phyloP scores from a whole-genome alignment of 1,284 basidiomycete genomes.

The Rhizoctonia solani region DNA sequence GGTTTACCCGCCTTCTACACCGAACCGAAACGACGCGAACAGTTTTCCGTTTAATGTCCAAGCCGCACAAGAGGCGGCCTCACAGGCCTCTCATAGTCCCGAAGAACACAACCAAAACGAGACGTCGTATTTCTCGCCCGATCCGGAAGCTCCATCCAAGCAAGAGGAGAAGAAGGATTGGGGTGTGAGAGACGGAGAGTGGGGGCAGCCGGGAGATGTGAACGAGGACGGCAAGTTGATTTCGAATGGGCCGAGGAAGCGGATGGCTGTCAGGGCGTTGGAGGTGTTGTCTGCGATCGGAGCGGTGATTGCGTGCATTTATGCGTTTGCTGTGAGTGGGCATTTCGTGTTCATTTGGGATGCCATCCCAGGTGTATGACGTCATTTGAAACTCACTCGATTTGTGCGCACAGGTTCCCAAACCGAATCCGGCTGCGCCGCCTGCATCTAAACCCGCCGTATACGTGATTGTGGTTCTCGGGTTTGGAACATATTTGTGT shows the following conservation, averaged over 20 bases:
- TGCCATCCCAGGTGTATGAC: too few relatives aligned
- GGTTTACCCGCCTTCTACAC: slow-evolving; percentile 11
- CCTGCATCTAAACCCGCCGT: slow-evolving; percentile 59
- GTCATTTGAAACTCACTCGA: too few relatives aligned
- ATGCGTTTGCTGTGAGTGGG: slow-evolving; percentile 57
- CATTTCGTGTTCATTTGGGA: not conserved
- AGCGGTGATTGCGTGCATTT: slow-evolving; percentile 60
- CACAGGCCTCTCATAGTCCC: slow-evolving; percentile 3
- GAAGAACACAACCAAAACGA: not conserved
- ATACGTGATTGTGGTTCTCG: slow-evolving; percentile 61
- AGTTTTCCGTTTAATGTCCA: slow-evolving; percentile 27
- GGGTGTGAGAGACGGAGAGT: slow-evolving; percentile 48
- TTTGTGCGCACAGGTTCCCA: slow-evolving; percentile 53
- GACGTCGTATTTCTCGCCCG: slow-evolving; percentile 12
- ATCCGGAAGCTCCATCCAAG: slow-evolving; percentile 44
- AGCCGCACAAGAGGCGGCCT: slow-evolving; percentile 6
- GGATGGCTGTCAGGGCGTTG: slow-evolving; percentile 54
- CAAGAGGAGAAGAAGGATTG: slow-evolving; percentile 40
- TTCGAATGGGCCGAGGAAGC: slow-evolving; percentile 64
- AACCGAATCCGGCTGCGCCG: slow-evolving; percentile 57
- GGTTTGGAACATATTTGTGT: slow-evolving; percentile 56
- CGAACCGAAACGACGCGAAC: slow-evolving; percentile 14
- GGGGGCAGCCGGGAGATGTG: slow-evolving; percentile 60
- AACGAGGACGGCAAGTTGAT: slow-evolving; percentile 60
- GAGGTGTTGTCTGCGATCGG: slow-evolving; percentile 57